Evolutionary conservation across 1,284 basidiomycete species (phyloP).

Genomic region (Gymnopus androsaceus): DNA sequence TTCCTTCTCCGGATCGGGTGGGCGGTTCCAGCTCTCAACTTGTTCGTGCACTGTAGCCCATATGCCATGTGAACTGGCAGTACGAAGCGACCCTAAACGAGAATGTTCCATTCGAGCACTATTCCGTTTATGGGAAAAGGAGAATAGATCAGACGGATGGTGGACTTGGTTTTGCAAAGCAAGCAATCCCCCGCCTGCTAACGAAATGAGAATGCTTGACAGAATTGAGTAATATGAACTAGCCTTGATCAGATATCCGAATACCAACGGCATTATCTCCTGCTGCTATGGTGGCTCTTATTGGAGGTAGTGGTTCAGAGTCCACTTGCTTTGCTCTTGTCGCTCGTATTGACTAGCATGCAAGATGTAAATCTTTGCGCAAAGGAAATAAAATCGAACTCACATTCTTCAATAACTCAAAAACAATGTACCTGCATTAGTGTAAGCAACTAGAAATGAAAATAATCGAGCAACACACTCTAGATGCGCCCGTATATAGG

Average conservation of each 20-base stretch:
- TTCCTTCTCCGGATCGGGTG: constrained; percentile 25
- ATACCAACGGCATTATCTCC: constrained; percentile 73
- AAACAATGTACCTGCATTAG: constrained; percentile 73
- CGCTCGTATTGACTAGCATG: constrained; percentile 67
- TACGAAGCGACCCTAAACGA: constrained; percentile 72
- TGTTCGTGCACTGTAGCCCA: constrained; percentile 79
- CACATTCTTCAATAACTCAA: constrained; percentile 88
- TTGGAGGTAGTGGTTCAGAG: constrained; percentile 48
- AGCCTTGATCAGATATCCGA: constrained; percentile 86
- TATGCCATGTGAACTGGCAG: constrained; percentile 66
- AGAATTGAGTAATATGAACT: constrained; percentile 12
- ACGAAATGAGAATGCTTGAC: not conserved
- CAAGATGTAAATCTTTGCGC: constrained; percentile 4
- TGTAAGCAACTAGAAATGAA: constrained; percentile 2
- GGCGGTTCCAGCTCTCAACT: constrained; percentile 50
- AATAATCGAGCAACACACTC: constrained; percentile 51
- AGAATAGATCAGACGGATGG: constrained; percentile 73
- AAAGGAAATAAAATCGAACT: constrained; percentile 26
- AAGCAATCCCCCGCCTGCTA: constrained; percentile 67
- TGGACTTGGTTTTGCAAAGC: constrained; percentile 50
- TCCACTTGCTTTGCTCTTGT: constrained; percentile 54
- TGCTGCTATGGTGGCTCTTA: constrained; percentile 73
- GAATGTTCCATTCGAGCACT: constrained; percentile 65
- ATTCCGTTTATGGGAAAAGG: constrained; percentile 81
- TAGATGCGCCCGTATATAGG: constrained; percentile 88